Conservation (phyloP, 2,329 filamentous ascomycete species). For the Colletotrichum lindemuthianum region DNA sequence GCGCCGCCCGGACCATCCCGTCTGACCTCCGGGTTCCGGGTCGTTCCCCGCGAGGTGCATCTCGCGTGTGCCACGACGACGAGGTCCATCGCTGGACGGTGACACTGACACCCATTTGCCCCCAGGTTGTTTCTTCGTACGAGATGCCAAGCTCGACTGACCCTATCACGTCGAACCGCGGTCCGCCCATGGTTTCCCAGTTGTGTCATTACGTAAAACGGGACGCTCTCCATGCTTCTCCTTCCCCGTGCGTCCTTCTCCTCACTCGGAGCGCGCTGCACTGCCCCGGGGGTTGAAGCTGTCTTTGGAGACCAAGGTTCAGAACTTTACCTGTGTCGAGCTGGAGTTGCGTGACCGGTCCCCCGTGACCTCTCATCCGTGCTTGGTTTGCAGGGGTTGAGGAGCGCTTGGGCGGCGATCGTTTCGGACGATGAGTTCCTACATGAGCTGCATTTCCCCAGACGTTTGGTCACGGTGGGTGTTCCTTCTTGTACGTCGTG, state of each 20-base stretch:
- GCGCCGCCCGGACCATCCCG: conserved; percentile 23
- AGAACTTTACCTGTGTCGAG: conserved; percentile 26
- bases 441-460: conserved; percentile 7
- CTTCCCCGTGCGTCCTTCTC: conserved; percentile 28
- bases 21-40: conserved; percentile 32
- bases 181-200: conserved; percentile 8
- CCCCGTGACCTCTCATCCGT: conserved; percentile 14
- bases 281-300: not conserved
- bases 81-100: not conserved
- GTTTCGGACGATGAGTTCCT: not conserved
- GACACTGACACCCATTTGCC: conserved; percentile 19
- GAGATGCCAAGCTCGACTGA: conserved; percentile 27
- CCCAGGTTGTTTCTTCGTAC: conserved; percentile 18
- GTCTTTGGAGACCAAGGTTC: conserved; percentile 13
- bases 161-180: conserved; percentile 18
- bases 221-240: too few species aligned
- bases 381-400: conserved; percentile 2
- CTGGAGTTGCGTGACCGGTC: not conserved
- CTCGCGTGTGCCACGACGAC: not conserved
- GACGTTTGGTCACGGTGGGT: not conserved
- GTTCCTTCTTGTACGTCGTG: not conserved
- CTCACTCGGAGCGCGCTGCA: conserved; percentile 12
- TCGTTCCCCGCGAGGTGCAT: conserved; percentile 22
- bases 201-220: conserved; percentile 35
- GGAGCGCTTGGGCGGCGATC: conserved; percentile 5